These are phyloP conservation scores for Cinnamomum chago DNA, from an alignment of 164 flowering plant genomes.

Conservation along the genomic window DNA sequence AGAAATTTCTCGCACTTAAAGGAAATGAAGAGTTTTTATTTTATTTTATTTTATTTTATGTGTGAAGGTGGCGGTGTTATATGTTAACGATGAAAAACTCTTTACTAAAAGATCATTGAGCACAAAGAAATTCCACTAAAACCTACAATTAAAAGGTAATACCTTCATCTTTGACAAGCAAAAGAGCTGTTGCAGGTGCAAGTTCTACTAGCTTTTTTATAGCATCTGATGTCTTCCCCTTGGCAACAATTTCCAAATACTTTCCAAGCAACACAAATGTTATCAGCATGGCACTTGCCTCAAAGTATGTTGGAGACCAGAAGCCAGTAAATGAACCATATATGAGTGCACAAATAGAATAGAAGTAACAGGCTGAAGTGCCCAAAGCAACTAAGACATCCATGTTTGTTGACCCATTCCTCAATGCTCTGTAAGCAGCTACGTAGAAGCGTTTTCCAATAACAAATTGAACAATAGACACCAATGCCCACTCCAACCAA, in stretches of 20 bases:
- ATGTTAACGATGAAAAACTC: background rate
- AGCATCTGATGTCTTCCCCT: constrained; percentile 98
- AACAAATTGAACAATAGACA: constrained; percentile 80
- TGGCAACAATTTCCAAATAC: constrained; percentile 92
- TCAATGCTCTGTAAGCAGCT: constrained; percentile 85
- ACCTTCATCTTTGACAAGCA: constrained; percentile 83
- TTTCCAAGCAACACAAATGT: constrained; percentile 96
- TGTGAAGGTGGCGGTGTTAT: too few relatives aligned
- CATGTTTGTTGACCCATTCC: constrained; percentile 94
- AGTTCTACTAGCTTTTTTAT: constrained; percentile 93
- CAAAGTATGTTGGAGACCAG: constrained; percentile 96
- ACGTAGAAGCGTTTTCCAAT: constrained; percentile 91
- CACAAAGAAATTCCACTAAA: background rate
- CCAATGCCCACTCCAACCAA: constrained; percentile 92
- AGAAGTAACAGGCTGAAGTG: constrained; percentile 92
- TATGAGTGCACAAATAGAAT: constrained; percentile 84
- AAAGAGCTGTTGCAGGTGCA: constrained; percentile 80
- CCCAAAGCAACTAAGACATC: constrained; percentile 97
- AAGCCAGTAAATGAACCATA: constrained; percentile 94
- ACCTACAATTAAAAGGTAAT: background rate
- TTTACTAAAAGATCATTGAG: too few relatives aligned
- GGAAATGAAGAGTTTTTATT: background rate
- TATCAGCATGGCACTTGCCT: constrained; percentile 96
- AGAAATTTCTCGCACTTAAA: background rate
- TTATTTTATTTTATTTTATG: too few relatives aligned